Evolutionary conservation across 148 eudicot genomes (phyloP), one percentile per base, ranked within the genome.

Genomic region (Amaranthus cruentus): DNA sequence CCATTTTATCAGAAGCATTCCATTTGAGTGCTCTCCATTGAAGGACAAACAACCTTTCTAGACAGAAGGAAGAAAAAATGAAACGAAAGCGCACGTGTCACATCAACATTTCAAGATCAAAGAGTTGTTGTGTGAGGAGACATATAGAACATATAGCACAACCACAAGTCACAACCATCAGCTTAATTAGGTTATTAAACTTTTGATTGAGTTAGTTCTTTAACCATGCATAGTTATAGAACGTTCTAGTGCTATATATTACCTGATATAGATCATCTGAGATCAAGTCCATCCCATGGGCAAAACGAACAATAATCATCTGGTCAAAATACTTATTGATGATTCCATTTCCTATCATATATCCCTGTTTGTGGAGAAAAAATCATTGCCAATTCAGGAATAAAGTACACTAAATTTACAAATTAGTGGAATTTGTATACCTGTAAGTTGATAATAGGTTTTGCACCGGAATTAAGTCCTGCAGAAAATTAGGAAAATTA

Each of bases 211-310:
- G 46, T 10, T 12, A 18, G 18, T 18, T 18, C 18, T 18, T 18
- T 18, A 18, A 18, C 18, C 18, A 18, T 18, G 18, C 18, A 18
- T 18, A 18, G 18, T 18, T 18, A 18, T 18, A 18, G 18, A 18
- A 18, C 18, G 18, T 0, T 18, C 18, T 18, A 18, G 18, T 18
- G 18, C 18, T 18, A 18, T 18, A 18, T 18, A 18, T 18, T 69
- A 84, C 87, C 79, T 76, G 52, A 51, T 73, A 82, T 42, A 84
- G 69, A 53, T 73, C 85, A 14, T 82, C 79, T 18, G 87, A 75
- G 48, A 84, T 84, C 47, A 84, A 75, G 4, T 76, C 85, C 87
- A 82, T 84, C 52, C 83, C 85, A 68, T 84, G 87, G 12, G 81
- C 83, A 58, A 79, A 84, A 21, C 78, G 73, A 66, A 81, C 79